These are phyloP conservation scores for Cercospora zeina DNA, from an alignment of 2,329 filamentous ascomycete genomes.

Conservation along the genomic window DNA sequence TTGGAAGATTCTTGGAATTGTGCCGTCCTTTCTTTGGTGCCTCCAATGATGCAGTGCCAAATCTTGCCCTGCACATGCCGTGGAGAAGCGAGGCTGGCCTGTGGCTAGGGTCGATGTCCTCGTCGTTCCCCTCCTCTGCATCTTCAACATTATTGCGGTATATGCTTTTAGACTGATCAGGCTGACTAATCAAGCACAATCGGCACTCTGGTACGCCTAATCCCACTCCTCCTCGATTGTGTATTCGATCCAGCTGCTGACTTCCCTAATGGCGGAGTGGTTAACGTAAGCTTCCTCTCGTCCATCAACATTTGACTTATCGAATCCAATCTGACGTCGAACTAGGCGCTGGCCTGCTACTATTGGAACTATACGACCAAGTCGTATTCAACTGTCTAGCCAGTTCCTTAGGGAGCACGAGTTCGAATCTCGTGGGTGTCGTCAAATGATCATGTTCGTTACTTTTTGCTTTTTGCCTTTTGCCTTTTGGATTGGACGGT, in stretches of 20 bases:
- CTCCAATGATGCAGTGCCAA: background rate
- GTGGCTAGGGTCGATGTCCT: no score
- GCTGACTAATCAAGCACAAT: background rate
- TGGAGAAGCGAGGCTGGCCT: no score
- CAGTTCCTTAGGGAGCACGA: conserved; percentile 1
- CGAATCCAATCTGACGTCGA: background rate
- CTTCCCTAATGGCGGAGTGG: conserved; percentile 2
- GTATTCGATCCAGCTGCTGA: no score
- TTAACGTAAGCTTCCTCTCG: background rate
- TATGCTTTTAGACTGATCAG: no score
- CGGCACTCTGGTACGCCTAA: background rate
- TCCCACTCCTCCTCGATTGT: background rate
- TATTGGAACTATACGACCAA: conserved; percentile 2
- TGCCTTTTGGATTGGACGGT: no score
- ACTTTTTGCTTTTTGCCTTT: no score
- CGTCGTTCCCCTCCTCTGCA: background rate
- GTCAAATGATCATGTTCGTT: no score
- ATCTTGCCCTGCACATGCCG: background rate
- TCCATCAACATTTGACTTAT: background rate
- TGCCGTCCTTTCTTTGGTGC: background rate
- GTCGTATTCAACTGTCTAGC: conserved; percentile 4
- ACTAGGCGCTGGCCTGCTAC: background rate
- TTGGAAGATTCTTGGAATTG: background rate
- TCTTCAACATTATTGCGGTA: no score
- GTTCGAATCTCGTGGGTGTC: background rate